Evolutionary conservation across 2,329 filamentous ascomycete genomes (phyloP), one percentile per base, ranked within the genome.

Genomic region (Aspergillus pseudoterreus): DNA sequence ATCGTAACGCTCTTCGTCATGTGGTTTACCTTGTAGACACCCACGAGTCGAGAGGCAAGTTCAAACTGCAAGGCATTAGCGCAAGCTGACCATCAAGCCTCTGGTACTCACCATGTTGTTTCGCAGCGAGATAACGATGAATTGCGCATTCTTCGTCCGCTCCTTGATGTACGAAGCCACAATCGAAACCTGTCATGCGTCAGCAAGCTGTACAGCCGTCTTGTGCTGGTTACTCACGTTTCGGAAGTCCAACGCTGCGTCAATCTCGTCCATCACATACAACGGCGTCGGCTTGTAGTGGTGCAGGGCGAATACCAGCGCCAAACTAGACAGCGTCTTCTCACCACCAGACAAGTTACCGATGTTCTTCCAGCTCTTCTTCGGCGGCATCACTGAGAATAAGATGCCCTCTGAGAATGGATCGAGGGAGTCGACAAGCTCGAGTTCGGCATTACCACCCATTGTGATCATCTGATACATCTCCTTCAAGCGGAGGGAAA

Each of bases 381-480:
- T 99, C 11, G 94, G 94, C 46, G 94, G 95, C 94, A 99, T 99
- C 59, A 99, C 95, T 50, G 87, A 92, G 78, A 99, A 99, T 44
- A 96, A 71, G 56, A 99, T 97, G 22, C 94, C 94, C 72, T 99
- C 94, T 6, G 88, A 91, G 78, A 99, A 99, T 0, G 94, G 94
- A 69, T 99, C 95, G 2, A 99, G 78, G 15, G 87, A 92, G 75
- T 99, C 94, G 38, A 99, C 94, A 21, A 99, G 84, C 71, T 99
- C 95, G 11, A 99, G 82, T 75, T 99, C 94, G 0, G 94, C 94
- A 64, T 99, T 99, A 50, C 94, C 94, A 55, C 94, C 94, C 91
- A 99, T 97, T 19, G 94, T 99, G 70, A 99, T 99, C 92, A 99
- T 96, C 70, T 99, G 94, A 75, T 99, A 99, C 94, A 99, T 99